Base-by-base conservation (phyloP, 2,329 filamentous ascomycete genomes). In the Malbranchea zuffiana region DNA sequence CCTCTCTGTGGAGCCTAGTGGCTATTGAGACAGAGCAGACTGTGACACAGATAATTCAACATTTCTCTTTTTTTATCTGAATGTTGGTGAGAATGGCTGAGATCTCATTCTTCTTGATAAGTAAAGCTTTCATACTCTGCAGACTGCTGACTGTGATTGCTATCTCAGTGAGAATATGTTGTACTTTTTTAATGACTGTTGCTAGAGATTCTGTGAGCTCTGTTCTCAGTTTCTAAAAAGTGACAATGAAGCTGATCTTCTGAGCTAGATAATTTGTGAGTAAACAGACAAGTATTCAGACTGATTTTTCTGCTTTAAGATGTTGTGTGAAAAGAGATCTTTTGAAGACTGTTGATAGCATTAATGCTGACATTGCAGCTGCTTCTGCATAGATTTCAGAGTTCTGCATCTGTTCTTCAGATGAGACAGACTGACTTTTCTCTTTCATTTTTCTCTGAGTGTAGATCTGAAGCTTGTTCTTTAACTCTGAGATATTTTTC, bases 191-290 rank as follows among this genome's bases (percentile, higher is more conserved):
- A 15, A 30, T 30, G 13, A 13, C 13, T 8, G 27, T 15, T 30
- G 27, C 27, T 30, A 30, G 27, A 30, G 27, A 15, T 13, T 30
- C 27, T 10, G 8, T 7, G 15, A 30, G 27, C 27, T 30, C 27
- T 7, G 27, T 30, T 30, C 27, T 30, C 13, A 30, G 27, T 15
- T 30, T 30, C 27, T 30, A 15, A 15, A 30, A 13, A 30, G 27
- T 30, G 27, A 13, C 27, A 15, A 30, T 30, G 7, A 15, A 13
- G 27, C 27, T 30, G 8, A 13, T 13, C 13, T 30, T 30, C 15
- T 13, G 27, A 8, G 27, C 27, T 30, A 30, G 27, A 30, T 30
- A 13, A 7, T 30, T 13, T 30, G 27, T 8, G 27, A 13, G 27
- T 10, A 30, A 13, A 7, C 27, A 13, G 27, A 13, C 27, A 7